Conservation (phyloP, 352 stramenopile genomes). For the Pythium diclinum region DNA sequence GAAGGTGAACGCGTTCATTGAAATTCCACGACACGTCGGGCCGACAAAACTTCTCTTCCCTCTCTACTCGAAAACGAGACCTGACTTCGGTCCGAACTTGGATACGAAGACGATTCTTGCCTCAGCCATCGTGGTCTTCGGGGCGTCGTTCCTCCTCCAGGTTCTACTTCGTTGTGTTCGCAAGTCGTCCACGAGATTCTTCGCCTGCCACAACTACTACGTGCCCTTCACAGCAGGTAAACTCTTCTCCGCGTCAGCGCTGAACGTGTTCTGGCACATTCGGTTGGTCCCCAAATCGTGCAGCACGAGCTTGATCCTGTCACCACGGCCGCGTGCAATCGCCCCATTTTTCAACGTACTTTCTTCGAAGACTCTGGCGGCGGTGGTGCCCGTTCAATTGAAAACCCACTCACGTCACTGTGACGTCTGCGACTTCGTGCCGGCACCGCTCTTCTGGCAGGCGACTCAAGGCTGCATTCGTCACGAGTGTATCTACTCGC, state of each 20-base stretch:
- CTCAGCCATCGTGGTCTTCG: neutral
- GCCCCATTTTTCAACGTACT: neutral
- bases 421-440: neutral
- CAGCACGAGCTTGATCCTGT: neutral
- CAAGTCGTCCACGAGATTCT: neutral
- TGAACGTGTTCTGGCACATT: constrained; percentile 16
- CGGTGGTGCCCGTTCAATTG: neutral
- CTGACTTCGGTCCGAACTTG: constrained; percentile 13
- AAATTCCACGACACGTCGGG: constrained; percentile 3
- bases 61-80: neutral
- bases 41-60: neutral
- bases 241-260: constrained; percentile 2
- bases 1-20: constrained; percentile 4
- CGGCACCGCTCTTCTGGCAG: constrained; percentile 1
- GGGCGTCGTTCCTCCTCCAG: neutral
- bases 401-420: neutral
- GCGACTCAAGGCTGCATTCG: neutral
- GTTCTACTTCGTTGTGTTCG: neutral
- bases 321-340: no score
- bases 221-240: constrained; percentile 10
- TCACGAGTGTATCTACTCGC: constrained; percentile 4
- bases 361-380: neutral
- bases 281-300: neutral
- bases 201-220: constrained; percentile 17
- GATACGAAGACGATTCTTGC: constrained; percentile 2